phyloP scores from a whole-genome alignment of 1,284 basidiomycete genomes.

The Trametes versicolor region DNA sequence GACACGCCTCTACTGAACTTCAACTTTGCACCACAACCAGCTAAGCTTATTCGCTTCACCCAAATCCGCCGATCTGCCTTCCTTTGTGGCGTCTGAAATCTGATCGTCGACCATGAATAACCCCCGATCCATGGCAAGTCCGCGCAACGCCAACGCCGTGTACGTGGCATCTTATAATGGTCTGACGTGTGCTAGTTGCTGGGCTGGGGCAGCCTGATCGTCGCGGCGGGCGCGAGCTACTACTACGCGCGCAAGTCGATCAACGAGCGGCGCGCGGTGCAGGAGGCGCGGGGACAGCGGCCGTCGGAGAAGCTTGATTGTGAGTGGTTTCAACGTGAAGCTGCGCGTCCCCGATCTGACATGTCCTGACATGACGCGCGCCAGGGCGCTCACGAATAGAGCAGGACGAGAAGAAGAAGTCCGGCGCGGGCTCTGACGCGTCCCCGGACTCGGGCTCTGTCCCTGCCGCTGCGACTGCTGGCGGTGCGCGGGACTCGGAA shows the following conservation, averaged over 20 bases:
- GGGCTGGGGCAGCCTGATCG: conserved; percentile 52
- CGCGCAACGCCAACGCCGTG: neutral
- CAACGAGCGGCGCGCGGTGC: conserved; percentile 49
- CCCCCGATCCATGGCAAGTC: conserved; percentile 45
- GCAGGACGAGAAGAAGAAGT: conserved; percentile 27
- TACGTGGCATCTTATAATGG: neutral
- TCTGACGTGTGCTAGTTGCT: conserved; percentile 38
- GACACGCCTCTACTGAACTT: conserved; percentile 10
- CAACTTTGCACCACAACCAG: too few species aligned
- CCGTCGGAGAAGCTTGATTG: conserved; percentile 51
- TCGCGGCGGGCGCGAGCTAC: conserved; percentile 56
- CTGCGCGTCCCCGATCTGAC: neutral
- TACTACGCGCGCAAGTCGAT: conserved; percentile 57
- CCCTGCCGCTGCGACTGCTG: conserved; percentile 9
- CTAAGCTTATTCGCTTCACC: neutral
- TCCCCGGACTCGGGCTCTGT: neutral
- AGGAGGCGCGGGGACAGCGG: conserved; percentile 45
- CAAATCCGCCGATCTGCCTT: neutral
- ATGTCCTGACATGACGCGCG: conserved; percentile 17
- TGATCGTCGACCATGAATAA: conserved; percentile 39
- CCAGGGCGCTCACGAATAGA: conserved; percentile 34
- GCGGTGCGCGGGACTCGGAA: conserved; percentile 9
- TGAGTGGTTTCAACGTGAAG: conserved; percentile 35
- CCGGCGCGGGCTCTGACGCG: conserved; percentile 1
- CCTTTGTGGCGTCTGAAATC: neutral